Evolutionary conservation across 495 filamentous ascomycete species (phyloP).

Genomic region (Lasiosphaeris hirsuta): DNA sequence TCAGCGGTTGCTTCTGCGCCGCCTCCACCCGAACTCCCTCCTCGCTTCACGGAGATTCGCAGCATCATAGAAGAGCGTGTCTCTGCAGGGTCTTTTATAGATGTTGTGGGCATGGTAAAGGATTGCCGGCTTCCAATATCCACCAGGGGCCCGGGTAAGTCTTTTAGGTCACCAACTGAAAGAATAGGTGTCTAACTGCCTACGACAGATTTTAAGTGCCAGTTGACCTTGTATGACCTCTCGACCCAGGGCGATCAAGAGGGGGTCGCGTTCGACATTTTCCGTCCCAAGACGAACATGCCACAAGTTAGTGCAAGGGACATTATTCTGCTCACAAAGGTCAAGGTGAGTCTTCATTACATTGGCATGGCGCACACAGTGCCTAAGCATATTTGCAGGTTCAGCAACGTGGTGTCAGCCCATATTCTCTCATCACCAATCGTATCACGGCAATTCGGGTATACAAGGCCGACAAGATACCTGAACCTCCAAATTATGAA

Average conservation of each 20-base stretch:
- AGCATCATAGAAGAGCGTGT: conserved; percentile 30
- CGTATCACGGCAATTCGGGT: conserved; percentile 33
- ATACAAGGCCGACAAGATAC: conserved; percentile 39
- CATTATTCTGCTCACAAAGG: conserved; percentile 39
- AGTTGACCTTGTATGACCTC: conserved; percentile 38
- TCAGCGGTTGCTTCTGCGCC: no score
- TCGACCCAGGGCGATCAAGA: conserved; percentile 29
- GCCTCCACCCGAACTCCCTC: conserved; percentile 22
- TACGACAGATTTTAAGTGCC: conserved; percentile 40
- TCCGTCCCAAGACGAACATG: conserved; percentile 38
- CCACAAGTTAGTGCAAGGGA: conserved; percentile 38
- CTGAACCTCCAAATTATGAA: conserved; percentile 35
- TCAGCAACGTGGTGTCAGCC: conserved; percentile 15
- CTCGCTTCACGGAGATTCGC: conserved; percentile 26
- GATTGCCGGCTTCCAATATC: conserved; percentile 44
- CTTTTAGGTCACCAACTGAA: neutral
- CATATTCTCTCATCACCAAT: conserved; percentile 40
- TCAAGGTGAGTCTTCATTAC: conserved; percentile 31
- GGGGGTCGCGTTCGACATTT: conserved; percentile 40
- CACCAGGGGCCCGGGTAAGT: conserved; percentile 42
- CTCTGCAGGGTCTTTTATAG: conserved; percentile 32
- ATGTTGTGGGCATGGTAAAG: conserved; percentile 47
- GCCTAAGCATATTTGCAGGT: conserved; percentile 3
- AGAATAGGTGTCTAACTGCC: conserved; percentile 6
- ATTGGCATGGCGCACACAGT: neutral